phyloP scores from a whole-genome alignment of 2,329 filamentous ascomycete species.

The Hypoxylon sp. region DNA sequence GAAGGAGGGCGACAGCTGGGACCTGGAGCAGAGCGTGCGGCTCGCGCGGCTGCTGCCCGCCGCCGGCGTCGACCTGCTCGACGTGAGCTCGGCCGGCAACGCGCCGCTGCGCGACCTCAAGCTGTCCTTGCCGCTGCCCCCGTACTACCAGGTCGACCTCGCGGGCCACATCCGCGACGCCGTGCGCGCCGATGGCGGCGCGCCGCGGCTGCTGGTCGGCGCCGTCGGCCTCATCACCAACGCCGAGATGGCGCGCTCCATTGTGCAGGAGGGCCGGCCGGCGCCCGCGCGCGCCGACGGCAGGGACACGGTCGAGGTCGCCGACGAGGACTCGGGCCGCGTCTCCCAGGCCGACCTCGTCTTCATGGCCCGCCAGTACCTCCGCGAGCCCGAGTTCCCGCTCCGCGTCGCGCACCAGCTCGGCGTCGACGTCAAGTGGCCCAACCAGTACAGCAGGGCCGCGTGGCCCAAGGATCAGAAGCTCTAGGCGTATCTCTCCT shows the following conservation, averaged over 20 bases:
- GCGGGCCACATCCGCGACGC: conserved; percentile 75
- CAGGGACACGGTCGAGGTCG: conserved; percentile 48
- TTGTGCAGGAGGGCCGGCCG: conserved; percentile 57
- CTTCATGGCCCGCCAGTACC: conserved; percentile 76
- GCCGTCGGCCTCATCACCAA: conserved; percentile 78
- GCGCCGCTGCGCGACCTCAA: conserved; percentile 67
- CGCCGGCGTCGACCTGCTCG: conserved; percentile 81
- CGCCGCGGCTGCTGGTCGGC: conserved; percentile 72
- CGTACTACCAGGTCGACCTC: conserved; percentile 77
- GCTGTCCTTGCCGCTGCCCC: conserved; percentile 49
- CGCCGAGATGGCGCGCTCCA: conserved; percentile 69
- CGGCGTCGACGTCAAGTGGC: conserved; percentile 73
- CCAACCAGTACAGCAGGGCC: conserved; percentile 67
- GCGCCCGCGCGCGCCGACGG: conserved; percentile 46
- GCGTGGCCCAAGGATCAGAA: conserved; percentile 43
- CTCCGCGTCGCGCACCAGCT: conserved; percentile 76
- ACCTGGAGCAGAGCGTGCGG: conserved; percentile 69
- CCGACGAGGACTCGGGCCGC: conserved; percentile 49
- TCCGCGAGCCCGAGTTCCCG: conserved; percentile 83
- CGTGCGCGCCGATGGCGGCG: conserved; percentile 56
- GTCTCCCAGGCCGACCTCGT: conserved; percentile 70
- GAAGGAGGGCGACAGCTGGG: conserved; percentile 67
- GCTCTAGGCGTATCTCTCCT: conserved; percentile 39
- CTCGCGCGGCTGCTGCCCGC: conserved; percentile 75
- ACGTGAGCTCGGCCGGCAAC: conserved; percentile 81